Evolutionary conservation across 768 basidiomycete genomes (phyloP).

Genomic region (Mrakia blollopis): DNA sequence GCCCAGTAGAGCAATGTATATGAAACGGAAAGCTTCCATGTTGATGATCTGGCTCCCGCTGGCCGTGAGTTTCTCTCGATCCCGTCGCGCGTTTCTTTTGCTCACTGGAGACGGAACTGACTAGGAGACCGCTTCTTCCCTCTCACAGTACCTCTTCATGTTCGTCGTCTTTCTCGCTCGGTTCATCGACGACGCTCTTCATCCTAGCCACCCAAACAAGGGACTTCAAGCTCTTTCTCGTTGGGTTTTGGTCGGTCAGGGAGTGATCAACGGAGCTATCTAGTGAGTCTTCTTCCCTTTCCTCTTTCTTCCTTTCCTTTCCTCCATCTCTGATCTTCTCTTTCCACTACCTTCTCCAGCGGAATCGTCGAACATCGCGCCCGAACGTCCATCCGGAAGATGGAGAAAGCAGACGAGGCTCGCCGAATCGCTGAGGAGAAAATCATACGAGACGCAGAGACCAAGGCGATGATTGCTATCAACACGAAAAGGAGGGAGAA

Average conservation of each 20-base stretch:
- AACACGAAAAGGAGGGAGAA: background rate
- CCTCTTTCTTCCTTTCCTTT: background rate
- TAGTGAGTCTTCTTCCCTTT: background rate
- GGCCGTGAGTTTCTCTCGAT: background rate
- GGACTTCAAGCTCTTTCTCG: background rate
- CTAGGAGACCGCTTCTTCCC: too few species aligned
- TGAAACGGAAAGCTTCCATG: background rate
- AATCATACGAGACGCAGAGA: background rate
- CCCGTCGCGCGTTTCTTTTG: too few species aligned
- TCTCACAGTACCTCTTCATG: background rate
- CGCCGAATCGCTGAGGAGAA: background rate
- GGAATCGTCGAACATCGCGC: constrained; percentile 2
- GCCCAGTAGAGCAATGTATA: background rate
- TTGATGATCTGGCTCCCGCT: background rate
- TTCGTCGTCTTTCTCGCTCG: background rate
- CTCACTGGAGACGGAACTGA: too few species aligned
- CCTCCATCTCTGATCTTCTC: background rate
- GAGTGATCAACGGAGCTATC: background rate
- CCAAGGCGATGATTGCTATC: background rate
- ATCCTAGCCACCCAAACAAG: too few species aligned
- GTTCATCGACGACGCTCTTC: background rate
- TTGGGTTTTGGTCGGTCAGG: background rate
- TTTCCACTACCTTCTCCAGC: background rate
- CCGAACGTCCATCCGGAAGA: background rate
- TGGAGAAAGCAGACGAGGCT: background rate